Percentiles rank a stretch among this genome's conserved stretches.
These are phyloP conservation scores for Claviceps sp. DNA, from an alignment of 2,329 filamentous ascomycete species.

Conservation along the genomic window DNA sequence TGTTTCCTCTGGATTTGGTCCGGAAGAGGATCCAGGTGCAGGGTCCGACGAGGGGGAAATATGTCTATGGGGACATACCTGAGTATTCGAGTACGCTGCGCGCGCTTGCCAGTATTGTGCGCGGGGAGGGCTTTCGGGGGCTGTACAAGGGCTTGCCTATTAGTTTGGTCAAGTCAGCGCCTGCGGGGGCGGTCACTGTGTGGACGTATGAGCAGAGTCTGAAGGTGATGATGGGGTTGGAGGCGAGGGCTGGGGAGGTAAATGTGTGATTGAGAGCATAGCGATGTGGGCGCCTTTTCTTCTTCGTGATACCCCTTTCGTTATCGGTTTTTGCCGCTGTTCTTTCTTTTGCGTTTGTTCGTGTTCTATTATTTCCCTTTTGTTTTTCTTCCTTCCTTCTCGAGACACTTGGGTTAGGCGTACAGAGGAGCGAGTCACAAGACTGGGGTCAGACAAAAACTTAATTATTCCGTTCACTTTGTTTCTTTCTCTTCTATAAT, in stretches of 20 bases:
- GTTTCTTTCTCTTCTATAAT: background rate
- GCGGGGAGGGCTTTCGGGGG: constrained; percentile 61
- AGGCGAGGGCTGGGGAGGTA: constrained; percentile 13
- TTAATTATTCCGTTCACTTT: background rate
- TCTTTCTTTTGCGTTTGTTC: background rate
- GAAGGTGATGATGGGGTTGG: constrained; percentile 36
- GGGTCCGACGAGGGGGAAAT: constrained; percentile 66
- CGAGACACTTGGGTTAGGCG: too few species aligned
- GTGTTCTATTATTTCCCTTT: too few species aligned
- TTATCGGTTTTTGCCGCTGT: background rate
- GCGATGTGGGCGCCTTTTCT: background rate
- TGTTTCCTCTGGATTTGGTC: constrained; percentile 88
- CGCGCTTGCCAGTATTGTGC: constrained; percentile 55
- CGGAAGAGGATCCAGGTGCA: constrained; percentile 91
- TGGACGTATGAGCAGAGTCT: constrained; percentile 83
- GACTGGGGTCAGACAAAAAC: too few species aligned
- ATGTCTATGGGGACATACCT: constrained; percentile 80
- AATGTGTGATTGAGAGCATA: constrained; percentile 9
- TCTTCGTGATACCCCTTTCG: too few species aligned
- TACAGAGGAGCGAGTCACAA: too few species aligned
- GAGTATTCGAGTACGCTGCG: constrained; percentile 57
- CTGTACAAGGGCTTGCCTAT: constrained; percentile 82
- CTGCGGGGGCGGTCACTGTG: constrained; percentile 83
- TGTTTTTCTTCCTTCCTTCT: too few species aligned
- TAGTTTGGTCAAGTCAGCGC: constrained; percentile 83